Percentiles rank a stretch among this genome's conserved stretches.
These are phyloP conservation scores for Babesia divergens DNA, from an alignment of 169 alveolate species.

Conservation along the genomic window DNA sequence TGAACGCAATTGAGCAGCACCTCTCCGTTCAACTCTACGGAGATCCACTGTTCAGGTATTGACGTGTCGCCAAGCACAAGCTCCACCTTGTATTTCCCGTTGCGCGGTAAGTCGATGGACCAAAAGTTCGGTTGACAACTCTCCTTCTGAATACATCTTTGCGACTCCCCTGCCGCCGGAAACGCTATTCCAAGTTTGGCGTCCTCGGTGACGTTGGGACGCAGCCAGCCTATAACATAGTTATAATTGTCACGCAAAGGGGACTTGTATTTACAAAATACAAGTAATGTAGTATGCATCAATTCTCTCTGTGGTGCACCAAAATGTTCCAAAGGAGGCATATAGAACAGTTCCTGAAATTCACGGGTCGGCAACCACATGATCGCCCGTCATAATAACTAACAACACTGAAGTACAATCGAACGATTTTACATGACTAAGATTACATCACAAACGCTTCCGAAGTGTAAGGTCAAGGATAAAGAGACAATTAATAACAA, in stretches of 20 bases:
- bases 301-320: too few relatives aligned
- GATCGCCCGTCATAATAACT: too few relatives aligned
- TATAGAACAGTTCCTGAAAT: too few relatives aligned
- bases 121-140: conserved; percentile 62
- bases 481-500: too few relatives aligned
- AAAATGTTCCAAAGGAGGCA: too few relatives aligned
- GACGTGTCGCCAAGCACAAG: conserved; percentile 31
- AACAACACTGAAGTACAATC: too few relatives aligned
- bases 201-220: conserved; percentile 20
- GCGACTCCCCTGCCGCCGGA: conserved; percentile 51
- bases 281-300: too few relatives aligned
- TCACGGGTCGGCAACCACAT: too few relatives aligned
- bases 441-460: neutral
- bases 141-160: conserved; percentile 44
- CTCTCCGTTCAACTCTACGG: conserved; percentile 54
- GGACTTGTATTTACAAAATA: too few relatives aligned
- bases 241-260: too few relatives aligned
- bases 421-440: too few relatives aligned
- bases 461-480: neutral
- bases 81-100: conserved; percentile 57
- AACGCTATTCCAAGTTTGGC: conserved; percentile 39
- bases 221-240: neutral
- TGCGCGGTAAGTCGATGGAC: conserved; percentile 62
- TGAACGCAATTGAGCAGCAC: conserved; percentile 30
- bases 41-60: conserved; percentile 10